These are phyloP conservation scores for Phoenix dactylifera DNA, from an alignment of 176 grass and related monocot genomes.

Conservation along the genomic window DNA sequence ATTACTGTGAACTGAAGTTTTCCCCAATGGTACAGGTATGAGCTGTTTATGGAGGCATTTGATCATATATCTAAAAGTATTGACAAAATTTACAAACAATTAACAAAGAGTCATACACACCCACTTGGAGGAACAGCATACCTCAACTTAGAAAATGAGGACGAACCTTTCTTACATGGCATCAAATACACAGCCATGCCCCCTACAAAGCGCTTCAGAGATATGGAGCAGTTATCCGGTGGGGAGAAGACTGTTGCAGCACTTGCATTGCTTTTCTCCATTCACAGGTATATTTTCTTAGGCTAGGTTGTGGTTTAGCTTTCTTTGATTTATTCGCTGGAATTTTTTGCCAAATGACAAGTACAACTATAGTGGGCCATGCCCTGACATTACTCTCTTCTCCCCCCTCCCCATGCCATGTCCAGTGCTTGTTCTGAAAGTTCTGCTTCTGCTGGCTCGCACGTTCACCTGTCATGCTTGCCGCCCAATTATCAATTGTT, in stretches of 20 bases:
- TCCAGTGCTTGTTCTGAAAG: no score
- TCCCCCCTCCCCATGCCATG: no score
- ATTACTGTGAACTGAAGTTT: neutral
- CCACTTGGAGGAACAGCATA: slow-evolving; percentile 95
- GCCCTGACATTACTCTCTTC: no score
- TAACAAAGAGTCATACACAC: slow-evolving; percentile 95
- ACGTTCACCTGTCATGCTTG: no score
- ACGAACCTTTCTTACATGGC: slow-evolving; percentile 83
- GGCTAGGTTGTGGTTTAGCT: slow-evolving; percentile 1
- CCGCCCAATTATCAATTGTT: no score
- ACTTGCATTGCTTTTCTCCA: slow-evolving; percentile 89
- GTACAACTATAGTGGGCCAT: no score
- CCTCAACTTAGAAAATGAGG: slow-evolving; percentile 98
- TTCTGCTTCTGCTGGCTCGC: no score
- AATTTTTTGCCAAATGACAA: no score
- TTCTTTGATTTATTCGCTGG: neutral
- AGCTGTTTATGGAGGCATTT: slow-evolving; percentile 90
- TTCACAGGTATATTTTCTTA: slow-evolving; percentile 71
- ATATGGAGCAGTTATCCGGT: slow-evolving; percentile 98
- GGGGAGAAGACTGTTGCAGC: slow-evolving; percentile 98
- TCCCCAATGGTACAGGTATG: slow-evolving; percentile 37
- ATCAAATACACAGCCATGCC: slow-evolving; percentile 99
- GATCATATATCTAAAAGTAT: slow-evolving; percentile 96
- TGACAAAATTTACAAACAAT: slow-evolving; percentile 96
- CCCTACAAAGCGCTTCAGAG: slow-evolving; percentile 91